A percentile compares a stretch with the other conserved stretches of the same genome.
Conservation (phyloP, 768 basidiomycete genomes). For the Naganishia onofrii region DNA sequence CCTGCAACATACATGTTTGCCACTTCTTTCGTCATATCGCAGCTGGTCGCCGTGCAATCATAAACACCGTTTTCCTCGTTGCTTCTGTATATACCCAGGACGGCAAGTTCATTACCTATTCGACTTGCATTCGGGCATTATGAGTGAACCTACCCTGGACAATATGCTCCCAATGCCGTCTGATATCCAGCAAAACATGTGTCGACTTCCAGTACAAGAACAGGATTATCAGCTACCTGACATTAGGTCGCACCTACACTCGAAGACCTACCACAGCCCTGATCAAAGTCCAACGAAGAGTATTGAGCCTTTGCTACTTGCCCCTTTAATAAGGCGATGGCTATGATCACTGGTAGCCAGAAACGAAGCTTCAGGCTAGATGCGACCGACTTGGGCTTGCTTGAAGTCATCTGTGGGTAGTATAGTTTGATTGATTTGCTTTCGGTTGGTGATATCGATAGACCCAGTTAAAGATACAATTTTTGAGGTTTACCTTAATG, state of each 20-base stretch:
- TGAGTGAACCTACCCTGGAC: constrained; percentile 8
- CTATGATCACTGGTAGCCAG: constrained; percentile 11
- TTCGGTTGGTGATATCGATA: no score
- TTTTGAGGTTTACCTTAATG: no score
- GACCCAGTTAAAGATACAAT: no score
- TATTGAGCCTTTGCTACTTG: constrained; percentile 4
- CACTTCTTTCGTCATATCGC: constrained; percentile 5
- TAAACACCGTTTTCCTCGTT: constrained; percentile 20
- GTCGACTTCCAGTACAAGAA: not conserved
- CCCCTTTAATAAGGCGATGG: not conserved
- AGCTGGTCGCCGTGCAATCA: constrained; percentile 19
- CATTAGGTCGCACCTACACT: no score
- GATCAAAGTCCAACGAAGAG: constrained; percentile 4
- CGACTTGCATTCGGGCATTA: no score
- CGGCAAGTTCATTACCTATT: not conserved
- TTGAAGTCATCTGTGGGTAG: not conserved
- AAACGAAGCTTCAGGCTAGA: constrained; percentile 1
- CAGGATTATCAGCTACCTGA: not conserved
- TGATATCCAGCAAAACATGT: constrained; percentile 6
- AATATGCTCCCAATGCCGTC: not conserved
- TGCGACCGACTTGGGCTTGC: not conserved
- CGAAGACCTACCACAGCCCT: constrained; percentile 7
- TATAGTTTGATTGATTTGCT: not conserved
- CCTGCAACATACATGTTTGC: constrained; percentile 14
- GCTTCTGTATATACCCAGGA: not conserved